Conservation (phyloP, 2,329 filamentous ascomycete species). For the Cercospora sojina region DNA sequence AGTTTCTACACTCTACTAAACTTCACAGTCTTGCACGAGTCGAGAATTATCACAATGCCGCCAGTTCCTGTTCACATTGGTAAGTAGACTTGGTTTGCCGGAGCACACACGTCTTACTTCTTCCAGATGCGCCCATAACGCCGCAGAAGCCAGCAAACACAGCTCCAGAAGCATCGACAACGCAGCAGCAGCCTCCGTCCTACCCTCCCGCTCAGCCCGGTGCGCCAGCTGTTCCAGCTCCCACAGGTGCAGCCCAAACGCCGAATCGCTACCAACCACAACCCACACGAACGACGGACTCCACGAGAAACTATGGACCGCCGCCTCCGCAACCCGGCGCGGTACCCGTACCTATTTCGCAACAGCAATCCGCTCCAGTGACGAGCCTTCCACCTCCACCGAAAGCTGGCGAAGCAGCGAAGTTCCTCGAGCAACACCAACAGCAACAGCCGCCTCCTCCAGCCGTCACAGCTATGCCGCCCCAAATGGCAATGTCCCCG, state of each 20-base stretch:
- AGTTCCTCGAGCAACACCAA: slow-evolving; percentile 17
- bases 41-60: slow-evolving; percentile 41
- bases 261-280: slow-evolving; percentile 31
- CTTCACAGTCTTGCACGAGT: background rate
- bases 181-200: slow-evolving; percentile 21
- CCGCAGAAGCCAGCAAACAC: slow-evolving; percentile 39
- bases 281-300: slow-evolving; percentile 27
- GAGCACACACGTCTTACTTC: background rate
- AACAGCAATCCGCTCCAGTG: slow-evolving; percentile 31
- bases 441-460: slow-evolving; percentile 17
- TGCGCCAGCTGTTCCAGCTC: slow-evolving; percentile 33
- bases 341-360: slow-evolving; percentile 36
- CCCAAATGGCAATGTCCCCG: slow-evolving; percentile 45
- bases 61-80: slow-evolving; percentile 48
- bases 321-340: slow-evolving; percentile 47
- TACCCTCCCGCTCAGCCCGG: slow-evolving; percentile 38
- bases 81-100: background rate
- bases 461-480: slow-evolving; percentile 35
- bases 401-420: slow-evolving; percentile 38
- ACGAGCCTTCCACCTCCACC: slow-evolving; percentile 42
- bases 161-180: slow-evolving; percentile 29
- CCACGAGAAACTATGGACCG: slow-evolving; percentile 36
- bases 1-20: background rate
- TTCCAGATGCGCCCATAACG: slow-evolving; percentile 45
- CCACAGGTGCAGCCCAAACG: slow-evolving; percentile 35